phyloP scores from a whole-genome alignment of 2,329 filamentous ascomycete genomes.

The Ophiostoma ulmi region DNA sequence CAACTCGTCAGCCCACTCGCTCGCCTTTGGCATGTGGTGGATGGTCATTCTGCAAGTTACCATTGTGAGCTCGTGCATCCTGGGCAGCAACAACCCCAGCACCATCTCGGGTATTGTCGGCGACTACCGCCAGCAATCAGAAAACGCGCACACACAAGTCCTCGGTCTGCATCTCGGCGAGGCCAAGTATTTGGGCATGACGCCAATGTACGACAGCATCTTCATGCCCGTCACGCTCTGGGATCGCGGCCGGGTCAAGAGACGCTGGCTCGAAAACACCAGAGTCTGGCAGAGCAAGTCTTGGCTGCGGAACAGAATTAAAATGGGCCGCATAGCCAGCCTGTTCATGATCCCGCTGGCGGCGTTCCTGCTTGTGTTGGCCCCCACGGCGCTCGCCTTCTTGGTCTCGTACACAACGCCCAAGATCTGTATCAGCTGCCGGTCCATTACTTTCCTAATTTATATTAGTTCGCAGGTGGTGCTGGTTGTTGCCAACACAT shows the following conservation, averaged over 20 bases:
- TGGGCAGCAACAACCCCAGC: conserved; percentile 19
- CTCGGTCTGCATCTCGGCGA: not conserved
- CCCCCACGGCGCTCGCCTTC: conserved; percentile 14
- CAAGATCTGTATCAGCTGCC: conserved; percentile 18
- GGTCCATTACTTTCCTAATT: conserved; percentile 15
- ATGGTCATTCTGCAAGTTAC: conserved; percentile 18
- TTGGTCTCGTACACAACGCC: conserved; percentile 13
- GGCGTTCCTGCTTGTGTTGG: conserved; percentile 13
- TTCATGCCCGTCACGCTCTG: conserved; percentile 17
- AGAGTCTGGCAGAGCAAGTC: not conserved
- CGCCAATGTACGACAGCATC: conserved; percentile 15
- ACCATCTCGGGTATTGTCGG: conserved; percentile 17
- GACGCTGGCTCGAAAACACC: conserved; percentile 9
- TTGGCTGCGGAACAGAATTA: not conserved
- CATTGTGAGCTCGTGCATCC: conserved; percentile 18
- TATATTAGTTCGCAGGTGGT: conserved; percentile 5
- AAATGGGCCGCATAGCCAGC: not conserved
- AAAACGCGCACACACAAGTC: not conserved
- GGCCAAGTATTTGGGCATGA: conserved; percentile 1
- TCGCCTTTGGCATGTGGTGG: conserved; percentile 20
- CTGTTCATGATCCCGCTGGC: conserved; percentile 2
- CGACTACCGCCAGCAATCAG: not conserved
- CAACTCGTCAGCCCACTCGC: conserved; percentile 15
- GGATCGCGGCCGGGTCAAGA: conserved; percentile 17
- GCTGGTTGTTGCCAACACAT: conserved; percentile 12